Evolutionary conservation across 257 asterid genomes (phyloP).

Genomic region (Eustoma russellianum): DNA sequence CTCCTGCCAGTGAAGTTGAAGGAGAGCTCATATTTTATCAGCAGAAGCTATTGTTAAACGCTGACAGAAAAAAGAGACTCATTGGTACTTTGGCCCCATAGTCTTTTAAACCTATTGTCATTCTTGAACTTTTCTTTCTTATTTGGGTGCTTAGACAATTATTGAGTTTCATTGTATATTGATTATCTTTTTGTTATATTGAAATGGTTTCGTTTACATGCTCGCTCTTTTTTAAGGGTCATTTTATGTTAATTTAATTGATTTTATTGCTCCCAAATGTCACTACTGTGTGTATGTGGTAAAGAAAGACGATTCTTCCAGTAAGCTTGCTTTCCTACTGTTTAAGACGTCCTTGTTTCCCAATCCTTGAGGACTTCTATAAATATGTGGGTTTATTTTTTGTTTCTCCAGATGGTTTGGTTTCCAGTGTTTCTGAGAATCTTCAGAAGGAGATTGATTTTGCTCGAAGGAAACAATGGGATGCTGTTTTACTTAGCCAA

Average conservation of each 20-base stretch:
- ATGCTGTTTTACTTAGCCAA: constrained; percentile 67
- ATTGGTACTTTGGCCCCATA: constrained; percentile 39
- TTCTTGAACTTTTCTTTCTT: constrained; percentile 5
- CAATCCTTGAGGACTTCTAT: too few species aligned
- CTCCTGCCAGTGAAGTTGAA: constrained; percentile 93
- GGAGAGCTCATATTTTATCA: constrained; percentile 84
- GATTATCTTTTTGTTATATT: too few species aligned
- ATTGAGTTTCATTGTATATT: neutral
- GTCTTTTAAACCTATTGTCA: neutral
- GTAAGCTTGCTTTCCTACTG: too few species aligned
- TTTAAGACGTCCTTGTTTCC: too few species aligned
- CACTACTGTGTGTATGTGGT: too few species aligned
- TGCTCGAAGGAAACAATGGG: constrained; percentile 69
- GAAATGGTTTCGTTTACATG: neutral
- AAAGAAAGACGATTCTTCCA: too few species aligned
- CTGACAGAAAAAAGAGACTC: constrained; percentile 37
- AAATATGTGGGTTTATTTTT: neutral
- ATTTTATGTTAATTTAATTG: too few species aligned
- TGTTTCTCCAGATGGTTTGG: constrained; percentile 57
- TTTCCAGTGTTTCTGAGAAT: constrained; percentile 52
- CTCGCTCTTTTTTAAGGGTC: neutral
- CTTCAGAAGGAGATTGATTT: constrained; percentile 66
- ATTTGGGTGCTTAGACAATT: neutral
- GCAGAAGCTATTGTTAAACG: constrained; percentile 48
- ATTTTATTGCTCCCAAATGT: too few species aligned